These are phyloP conservation scores for Vigna unguiculata DNA, from an alignment of 306 rosid genomes.

Conservation along the genomic window DNA sequence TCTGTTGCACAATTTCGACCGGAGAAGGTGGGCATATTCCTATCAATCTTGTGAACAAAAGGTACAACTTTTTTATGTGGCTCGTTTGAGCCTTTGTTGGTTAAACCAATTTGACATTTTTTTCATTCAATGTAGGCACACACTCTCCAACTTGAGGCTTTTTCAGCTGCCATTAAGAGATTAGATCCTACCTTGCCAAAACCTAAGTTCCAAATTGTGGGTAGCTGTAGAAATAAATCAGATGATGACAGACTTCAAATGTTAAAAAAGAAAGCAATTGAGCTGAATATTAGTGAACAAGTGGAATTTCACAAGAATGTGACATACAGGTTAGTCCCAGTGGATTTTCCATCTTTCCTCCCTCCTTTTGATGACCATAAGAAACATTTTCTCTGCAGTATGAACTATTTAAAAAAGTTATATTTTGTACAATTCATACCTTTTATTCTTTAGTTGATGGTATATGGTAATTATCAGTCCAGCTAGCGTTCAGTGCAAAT, in stretches of 20 bases:
- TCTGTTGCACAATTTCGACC: conserved; percentile 99
- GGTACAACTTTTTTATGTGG: conserved; percentile 53
- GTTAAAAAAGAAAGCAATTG: conserved; percentile 70
- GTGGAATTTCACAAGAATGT: conserved; percentile 86
- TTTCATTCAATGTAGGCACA: conserved; percentile 74
- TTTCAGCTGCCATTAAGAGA: conserved; percentile 73
- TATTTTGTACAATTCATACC: conserved; percentile 13
- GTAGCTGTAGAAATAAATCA: conserved; percentile 87
- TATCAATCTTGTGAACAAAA: conserved; percentile 58
- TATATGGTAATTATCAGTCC: background rate
- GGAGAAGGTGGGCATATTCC: conserved; percentile 84
- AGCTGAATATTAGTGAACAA: conserved; percentile 69
- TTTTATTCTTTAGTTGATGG: conserved; percentile 15
- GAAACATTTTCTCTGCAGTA: background rate
- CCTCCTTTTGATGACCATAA: background rate
- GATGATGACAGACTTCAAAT: conserved; percentile 87
- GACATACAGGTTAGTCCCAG: conserved; percentile 69
- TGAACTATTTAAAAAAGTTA: background rate
- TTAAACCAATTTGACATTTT: conserved; percentile 42
- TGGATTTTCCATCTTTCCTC: background rate
- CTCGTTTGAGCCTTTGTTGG: conserved; percentile 52
- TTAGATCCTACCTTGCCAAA: conserved; percentile 61
- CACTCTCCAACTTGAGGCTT: conserved; percentile 91
- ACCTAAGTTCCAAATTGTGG: conserved; percentile 90
- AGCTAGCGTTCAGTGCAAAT: background rate